These are phyloP conservation scores for Castanea mollissima DNA, from an alignment of 306 rosid genomes.

Conservation along the genomic window DNA sequence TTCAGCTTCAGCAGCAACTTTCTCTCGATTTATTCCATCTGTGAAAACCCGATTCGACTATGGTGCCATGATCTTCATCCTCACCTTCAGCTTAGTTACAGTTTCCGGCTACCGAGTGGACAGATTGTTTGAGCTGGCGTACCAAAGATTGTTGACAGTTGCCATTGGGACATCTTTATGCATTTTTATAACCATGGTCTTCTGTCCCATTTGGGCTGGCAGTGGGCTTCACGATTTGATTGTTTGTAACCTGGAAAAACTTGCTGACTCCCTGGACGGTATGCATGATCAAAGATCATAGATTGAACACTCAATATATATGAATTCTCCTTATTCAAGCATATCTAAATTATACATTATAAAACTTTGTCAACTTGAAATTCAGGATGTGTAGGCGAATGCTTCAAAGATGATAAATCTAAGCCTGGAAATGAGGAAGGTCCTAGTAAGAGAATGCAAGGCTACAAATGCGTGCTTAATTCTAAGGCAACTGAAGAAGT, in stretches of 20 bases:
- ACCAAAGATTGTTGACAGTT: neutral
- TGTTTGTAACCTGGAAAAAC: neutral
- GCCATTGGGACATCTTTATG: neutral
- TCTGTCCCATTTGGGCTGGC: conserved; percentile 2
- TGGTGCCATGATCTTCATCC: neutral
- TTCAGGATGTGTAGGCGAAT: conserved; percentile 32
- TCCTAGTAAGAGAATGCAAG: conserved; percentile 12
- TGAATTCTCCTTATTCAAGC: too few relatives aligned
- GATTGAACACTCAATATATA: too few relatives aligned
- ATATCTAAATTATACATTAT: too few relatives aligned
- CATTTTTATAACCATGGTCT: neutral
- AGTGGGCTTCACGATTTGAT: neutral
- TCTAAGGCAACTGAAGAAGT: conserved; percentile 42
- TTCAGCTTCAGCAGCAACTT: conserved; percentile 10
- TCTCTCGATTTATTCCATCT: neutral
- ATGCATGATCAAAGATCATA: neutral
- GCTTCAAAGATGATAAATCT: conserved; percentile 12
- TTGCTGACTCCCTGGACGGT: conserved; percentile 1
- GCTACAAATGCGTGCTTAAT: conserved; percentile 36
- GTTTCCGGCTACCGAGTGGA: neutral
- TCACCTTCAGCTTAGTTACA: conserved; percentile 5
- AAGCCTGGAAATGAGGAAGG: conserved; percentile 1
- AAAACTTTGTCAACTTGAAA: neutral
- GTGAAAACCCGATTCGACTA: neutral
- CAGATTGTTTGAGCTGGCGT: neutral